Evolutionary conservation across 805 yeast genomes (phyloP).

Genomic region (Candida taoyuanica): DNA sequence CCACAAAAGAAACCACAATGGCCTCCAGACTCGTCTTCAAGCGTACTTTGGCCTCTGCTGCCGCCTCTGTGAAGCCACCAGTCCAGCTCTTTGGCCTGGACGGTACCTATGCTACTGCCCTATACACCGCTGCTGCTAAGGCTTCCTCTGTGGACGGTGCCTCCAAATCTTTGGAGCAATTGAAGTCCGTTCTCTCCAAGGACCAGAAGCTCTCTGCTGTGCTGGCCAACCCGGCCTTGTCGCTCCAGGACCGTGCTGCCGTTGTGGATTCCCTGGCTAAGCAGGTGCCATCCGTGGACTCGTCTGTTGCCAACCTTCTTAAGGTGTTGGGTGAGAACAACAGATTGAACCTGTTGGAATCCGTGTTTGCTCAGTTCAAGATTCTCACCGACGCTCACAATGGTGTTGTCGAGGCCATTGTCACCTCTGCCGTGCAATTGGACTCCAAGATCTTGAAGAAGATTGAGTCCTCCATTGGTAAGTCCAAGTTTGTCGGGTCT

Average conservation of each 20-base stretch:
- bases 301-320: slow-evolving; percentile 74
- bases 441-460: slow-evolving; percentile 76
- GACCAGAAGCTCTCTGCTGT: slow-evolving; percentile 62
- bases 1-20: slow-evolving; percentile 9
- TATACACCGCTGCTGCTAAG: slow-evolving; percentile 87
- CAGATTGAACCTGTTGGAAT: slow-evolving; percentile 69
- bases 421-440: slow-evolving; percentile 81
- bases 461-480: slow-evolving; percentile 71
- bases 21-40: slow-evolving; percentile 16
- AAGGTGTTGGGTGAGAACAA: slow-evolving; percentile 88
- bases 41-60: slow-evolving; percentile 74
- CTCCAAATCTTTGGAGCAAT: slow-evolving; percentile 54
- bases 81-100: slow-evolving; percentile 92
- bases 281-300: slow-evolving; percentile 49
- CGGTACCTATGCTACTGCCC: slow-evolving; percentile 95
- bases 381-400: slow-evolving; percentile 81
- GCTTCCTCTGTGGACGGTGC: slow-evolving; percentile 71
- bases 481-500: slow-evolving; percentile 75
- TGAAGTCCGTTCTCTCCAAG: slow-evolving; percentile 48
- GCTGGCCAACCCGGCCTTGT: slow-evolving; percentile 79
- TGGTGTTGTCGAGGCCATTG: slow-evolving; percentile 89
- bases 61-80: slow-evolving; percentile 72
- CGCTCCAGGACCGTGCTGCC: slow-evolving; percentile 64
- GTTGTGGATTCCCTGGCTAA: slow-evolving; percentile 58
- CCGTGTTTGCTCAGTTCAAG: slow-evolving; percentile 66